Base-by-base conservation (phyloP, 2,329 filamentous ascomycete genomes). In the Sclerotinia trifoliorum region DNA sequence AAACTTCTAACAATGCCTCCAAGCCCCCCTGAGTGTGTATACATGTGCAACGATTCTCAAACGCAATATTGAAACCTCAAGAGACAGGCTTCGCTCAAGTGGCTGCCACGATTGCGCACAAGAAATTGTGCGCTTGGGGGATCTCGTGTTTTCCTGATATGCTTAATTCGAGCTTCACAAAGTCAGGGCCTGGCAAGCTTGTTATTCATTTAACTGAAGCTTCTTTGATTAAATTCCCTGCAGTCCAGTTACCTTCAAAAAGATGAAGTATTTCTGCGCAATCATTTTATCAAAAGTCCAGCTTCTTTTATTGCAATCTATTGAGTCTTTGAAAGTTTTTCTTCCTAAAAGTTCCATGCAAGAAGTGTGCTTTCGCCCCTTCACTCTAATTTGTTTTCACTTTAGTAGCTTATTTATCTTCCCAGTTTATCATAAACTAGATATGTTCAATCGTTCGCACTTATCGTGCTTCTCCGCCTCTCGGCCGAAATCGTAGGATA, bases 21-120 rank as follows among this genome's bases (percentile, higher is more conserved):
- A 29, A 29, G 24, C 21, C 10, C 3, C 21, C 13, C 10, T 44
- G 24, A 4, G 5, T 15, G 44, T 11, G 29, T 29, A 35, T 24
- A 15, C 5, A 24, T 11, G 15, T 24, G 21, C 44, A 32, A 19
- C 13, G 11, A 24, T 62, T 39, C 3, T 17, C 7, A 62, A 48
- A 32, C 4, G 5, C 7, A 17, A 19, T 26, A 39, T 39, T 51
- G n/a, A 13, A 5, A 24, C 10, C 2, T 35, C 49, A 21, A 51
- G 15, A 51, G 21, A 62, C 21, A 26, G 21, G 21, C 46, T 26
- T 51, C 26, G n/a, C 54, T 56, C 60, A 39, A 62, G 60, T 62
- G 60, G 60, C 39, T 39, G 42, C 29, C 21, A n/a, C 5, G 1
- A 62, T 15, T 62, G 21, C 24, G 8, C 24, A 51, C 19, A 8